Evolutionary conservation across 2,329 filamentous ascomycete genomes (phyloP).

Genomic region (Sclerotinia borealis): DNA sequence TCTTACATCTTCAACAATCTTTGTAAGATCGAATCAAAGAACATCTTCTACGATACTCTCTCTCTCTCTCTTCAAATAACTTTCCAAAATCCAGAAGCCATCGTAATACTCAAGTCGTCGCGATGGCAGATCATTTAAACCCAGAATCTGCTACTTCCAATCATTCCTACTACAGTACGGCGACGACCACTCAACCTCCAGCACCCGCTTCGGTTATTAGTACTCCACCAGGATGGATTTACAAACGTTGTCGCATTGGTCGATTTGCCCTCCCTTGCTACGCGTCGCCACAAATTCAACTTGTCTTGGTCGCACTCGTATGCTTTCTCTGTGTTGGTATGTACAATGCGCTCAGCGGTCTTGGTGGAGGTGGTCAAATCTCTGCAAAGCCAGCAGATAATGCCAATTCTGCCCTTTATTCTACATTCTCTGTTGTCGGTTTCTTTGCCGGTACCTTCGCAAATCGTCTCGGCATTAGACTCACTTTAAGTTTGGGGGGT

Average conservation of each 20-base stretch:
- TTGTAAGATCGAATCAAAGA: not conserved
- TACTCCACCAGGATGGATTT: constrained; percentile 8
- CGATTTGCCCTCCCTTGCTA: constrained; percentile 55
- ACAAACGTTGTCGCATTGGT: constrained; percentile 27
- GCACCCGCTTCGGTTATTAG: not conserved
- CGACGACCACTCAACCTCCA: not conserved
- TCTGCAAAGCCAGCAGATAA: constrained; percentile 36
- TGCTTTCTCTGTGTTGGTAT: constrained; percentile 66
- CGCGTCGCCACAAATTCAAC: constrained; percentile 66
- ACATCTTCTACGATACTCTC: not conserved
- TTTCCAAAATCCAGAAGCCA: not conserved
- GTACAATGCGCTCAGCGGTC: constrained; percentile 59
- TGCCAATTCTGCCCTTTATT: constrained; percentile 41
- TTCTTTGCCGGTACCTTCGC: constrained; percentile 68
- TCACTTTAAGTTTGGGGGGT: constrained; percentile 63
- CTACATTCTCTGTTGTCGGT: constrained; percentile 49
- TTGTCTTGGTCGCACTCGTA: constrained; percentile 62
- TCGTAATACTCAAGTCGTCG: not conserved
- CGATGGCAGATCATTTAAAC: constrained; percentile 1
- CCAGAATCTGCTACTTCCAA: constrained; percentile 1
- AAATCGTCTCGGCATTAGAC: constrained; percentile 64
- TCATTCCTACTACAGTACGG: constrained; percentile 1
- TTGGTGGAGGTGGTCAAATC: constrained; percentile 53
- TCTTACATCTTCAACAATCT: not conserved
- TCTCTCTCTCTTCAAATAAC: not conserved